Conservation (phyloP, 768 basidiomycete genomes). For the Tricholoma sp. region DNA sequence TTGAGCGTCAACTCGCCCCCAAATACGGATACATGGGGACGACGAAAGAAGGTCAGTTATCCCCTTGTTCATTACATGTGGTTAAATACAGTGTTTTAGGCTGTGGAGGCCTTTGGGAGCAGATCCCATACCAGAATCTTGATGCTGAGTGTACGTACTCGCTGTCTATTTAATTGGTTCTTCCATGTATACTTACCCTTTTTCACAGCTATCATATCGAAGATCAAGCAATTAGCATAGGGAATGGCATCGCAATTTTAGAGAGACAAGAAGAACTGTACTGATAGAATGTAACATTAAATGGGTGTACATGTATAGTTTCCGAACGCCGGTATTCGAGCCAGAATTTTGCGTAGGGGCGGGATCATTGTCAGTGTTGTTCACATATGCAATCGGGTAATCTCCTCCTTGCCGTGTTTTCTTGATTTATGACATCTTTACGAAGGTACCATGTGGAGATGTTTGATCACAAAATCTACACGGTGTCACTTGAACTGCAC, state of each 20-base stretch:
- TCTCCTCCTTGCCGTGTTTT: background rate
- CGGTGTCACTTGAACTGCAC: background rate
- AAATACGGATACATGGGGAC: slow-evolving; percentile 80
- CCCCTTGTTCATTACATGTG: background rate
- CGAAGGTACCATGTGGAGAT: background rate
- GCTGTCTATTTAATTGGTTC: slow-evolving; percentile 1
- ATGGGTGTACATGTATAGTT: background rate
- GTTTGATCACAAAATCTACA: no score
- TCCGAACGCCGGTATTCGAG: background rate
- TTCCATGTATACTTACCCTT: slow-evolving; percentile 6
- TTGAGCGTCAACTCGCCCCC: slow-evolving; percentile 77
- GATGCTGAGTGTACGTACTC: slow-evolving; percentile 62
- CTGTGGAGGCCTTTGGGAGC: slow-evolving; percentile 71
- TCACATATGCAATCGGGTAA: background rate
- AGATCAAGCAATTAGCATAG: slow-evolving; percentile 44
- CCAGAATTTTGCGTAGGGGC: background rate
- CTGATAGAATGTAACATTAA: background rate
- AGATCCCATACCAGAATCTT: slow-evolving; percentile 79
- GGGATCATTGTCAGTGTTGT: background rate
- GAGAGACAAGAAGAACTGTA: background rate
- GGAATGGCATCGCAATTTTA: slow-evolving; percentile 11
- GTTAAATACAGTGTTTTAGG: slow-evolving; percentile 17
- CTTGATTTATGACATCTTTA: background rate
- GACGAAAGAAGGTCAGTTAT: slow-evolving; percentile 57
- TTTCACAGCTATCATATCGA: slow-evolving; percentile 41